Evolutionary conservation across 495 filamentous ascomycete species (phyloP).

Genomic region (Lineolata rhizophorae): DNA sequence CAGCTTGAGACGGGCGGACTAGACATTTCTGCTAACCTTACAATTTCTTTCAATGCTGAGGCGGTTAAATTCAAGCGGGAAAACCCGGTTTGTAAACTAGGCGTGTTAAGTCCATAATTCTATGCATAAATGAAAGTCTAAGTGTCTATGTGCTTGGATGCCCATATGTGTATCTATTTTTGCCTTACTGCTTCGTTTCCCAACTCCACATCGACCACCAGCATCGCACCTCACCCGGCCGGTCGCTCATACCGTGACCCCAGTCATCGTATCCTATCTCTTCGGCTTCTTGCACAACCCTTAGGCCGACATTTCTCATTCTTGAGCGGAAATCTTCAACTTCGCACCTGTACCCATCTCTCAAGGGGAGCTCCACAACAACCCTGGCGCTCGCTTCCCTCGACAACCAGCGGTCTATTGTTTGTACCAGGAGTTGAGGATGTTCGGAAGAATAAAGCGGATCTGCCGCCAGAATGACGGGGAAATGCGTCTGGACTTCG

Average conservation of each 20-base stretch:
- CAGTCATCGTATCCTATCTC: constrained; percentile 54
- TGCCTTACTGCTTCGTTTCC: too few species aligned
- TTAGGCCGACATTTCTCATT: constrained; percentile 31
- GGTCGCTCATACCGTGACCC: constrained; percentile 27
- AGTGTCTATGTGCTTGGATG: too few species aligned
- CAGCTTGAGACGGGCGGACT: too few species aligned
- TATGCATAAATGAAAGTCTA: too few species aligned
- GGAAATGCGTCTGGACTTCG: constrained; percentile 15
- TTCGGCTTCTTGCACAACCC: constrained; percentile 31
- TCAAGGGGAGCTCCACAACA: constrained; percentile 41
- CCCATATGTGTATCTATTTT: too few species aligned
- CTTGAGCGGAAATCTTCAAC: constrained; percentile 28
- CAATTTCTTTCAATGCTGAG: too few species aligned
- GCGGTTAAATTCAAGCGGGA: too few species aligned
- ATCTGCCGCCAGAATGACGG: constrained; percentile 47
- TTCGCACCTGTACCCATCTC: constrained; percentile 33
- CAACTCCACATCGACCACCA: constrained; percentile 43
- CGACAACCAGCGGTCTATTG: constrained; percentile 32
- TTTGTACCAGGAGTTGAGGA: constrained; percentile 34
- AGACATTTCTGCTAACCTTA: too few species aligned
- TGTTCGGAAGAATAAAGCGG: constrained; percentile 48
- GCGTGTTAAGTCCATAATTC: too few species aligned
- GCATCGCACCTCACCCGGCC: constrained; percentile 29
- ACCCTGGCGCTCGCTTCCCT: constrained; percentile 25
- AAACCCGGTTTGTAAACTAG: too few species aligned